A percentile compares a stretch with the other conserved stretches of the same genome.
Evolutionary conservation across 441 rosid genomes (phyloP).

Genomic region (Erodium texanum): DNA sequence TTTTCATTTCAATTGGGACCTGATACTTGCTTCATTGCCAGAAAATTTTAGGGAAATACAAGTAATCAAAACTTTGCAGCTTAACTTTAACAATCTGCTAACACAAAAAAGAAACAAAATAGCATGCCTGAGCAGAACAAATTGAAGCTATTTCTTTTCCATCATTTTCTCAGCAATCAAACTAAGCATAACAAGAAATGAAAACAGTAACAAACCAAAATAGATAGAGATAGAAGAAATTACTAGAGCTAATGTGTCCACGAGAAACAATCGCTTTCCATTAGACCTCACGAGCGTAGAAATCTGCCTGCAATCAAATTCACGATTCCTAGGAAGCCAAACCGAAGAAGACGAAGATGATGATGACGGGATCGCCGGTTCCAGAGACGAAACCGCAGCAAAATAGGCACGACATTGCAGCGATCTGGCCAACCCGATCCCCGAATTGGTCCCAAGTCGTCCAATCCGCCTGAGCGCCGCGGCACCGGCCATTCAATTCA

Average conservation of each 20-base stretch:
- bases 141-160: background rate
- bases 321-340: conserved; percentile 14
- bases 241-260: conserved; percentile 61
- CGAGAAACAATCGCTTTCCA: conserved; percentile 48
- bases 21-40: background rate
- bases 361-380: no score
- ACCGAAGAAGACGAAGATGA: conserved; percentile 13
- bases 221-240: background rate
- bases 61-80: background rate
- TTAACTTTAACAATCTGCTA: background rate
- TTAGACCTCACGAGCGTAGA: conserved; percentile 43
- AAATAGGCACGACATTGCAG: conserved; percentile 30
- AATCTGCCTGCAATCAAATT: conserved; percentile 26
- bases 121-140: background rate
- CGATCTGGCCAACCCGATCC: conserved; percentile 4
- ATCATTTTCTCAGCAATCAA: conserved; percentile 6
- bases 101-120: background rate
- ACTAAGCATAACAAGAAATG: background rate
- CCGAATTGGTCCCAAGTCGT: conserved; percentile 30
- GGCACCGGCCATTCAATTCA: conserved; percentile 29
- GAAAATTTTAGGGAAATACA: no score
- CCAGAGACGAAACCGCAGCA: conserved; percentile 12
- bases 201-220: background rate
- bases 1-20: background rate
- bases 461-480: conserved; percentile 35